phyloP scores from a whole-genome alignment of 352 stramenopile genomes.

The Phytophthora syringae region DNA sequence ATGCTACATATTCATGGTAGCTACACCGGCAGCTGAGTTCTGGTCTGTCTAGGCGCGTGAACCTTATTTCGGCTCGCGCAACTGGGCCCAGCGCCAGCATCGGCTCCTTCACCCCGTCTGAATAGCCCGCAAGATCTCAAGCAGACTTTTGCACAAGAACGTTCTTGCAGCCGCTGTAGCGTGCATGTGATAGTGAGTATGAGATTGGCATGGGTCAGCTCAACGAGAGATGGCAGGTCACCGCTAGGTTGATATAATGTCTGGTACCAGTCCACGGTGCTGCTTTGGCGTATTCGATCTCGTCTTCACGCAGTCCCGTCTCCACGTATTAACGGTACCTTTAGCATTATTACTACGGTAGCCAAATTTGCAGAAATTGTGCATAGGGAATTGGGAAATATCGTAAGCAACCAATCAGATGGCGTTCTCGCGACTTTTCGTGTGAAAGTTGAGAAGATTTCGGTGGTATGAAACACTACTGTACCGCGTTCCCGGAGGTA shows the following conservation, averaged over 20 bases:
- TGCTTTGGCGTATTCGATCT: too few relatives aligned
- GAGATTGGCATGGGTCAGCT: not conserved
- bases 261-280: too few relatives aligned
- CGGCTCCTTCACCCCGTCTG: not conserved
- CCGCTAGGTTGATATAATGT: too few relatives aligned
- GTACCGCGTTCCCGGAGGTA: too few relatives aligned
- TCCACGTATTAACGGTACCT: too few relatives aligned
- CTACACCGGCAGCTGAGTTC: not conserved
- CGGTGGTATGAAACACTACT: not conserved
- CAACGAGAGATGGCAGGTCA: not conserved
- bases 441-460: not conserved
- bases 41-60: not conserved
- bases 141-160: not conserved
- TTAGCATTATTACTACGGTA: too few relatives aligned
- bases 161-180: too few relatives aligned
- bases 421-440: not conserved
- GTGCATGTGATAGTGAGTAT: not conserved
- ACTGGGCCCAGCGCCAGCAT: not conserved
- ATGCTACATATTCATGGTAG: too few relatives aligned
- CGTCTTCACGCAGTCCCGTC: too few relatives aligned
- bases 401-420: not conserved
- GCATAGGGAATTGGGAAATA: not conserved
- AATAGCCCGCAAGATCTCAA: not conserved
- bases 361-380: too few relatives aligned
- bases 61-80: not conserved